A percentile compares a stretch with the other conserved stretches of the same genome.
Evolutionary conservation across 345 rosid genomes (phyloP).

Genomic region (Eucalyptus marginata): DNA sequence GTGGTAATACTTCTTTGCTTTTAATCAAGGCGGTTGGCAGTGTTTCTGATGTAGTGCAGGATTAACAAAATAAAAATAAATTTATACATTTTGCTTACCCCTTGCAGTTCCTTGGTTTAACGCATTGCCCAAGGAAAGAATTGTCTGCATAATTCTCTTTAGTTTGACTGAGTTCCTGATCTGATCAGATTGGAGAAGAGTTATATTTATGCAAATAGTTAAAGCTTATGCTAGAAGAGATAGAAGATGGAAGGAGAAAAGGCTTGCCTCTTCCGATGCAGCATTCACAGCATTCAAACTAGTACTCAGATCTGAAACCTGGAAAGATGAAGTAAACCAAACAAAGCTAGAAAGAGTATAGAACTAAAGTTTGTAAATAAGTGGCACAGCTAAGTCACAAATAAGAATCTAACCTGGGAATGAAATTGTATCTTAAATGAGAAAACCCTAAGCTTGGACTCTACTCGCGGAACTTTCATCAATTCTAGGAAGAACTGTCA

Average conservation of each 20-base stretch:
- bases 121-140: conserved; percentile 88
- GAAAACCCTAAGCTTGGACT: conserved; percentile 88
- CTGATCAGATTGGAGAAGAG: conserved; percentile 18
- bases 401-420: conserved; percentile 48
- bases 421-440: conserved; percentile 81
- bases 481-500: conserved; percentile 82
- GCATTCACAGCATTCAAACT: conserved; percentile 70
- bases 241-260: not conserved
- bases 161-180: conserved; percentile 56
- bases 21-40: not conserved
- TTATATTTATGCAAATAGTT: not conserved
- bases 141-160: conserved; percentile 89
- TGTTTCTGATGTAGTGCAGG: not conserved
- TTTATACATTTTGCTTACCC: conserved; percentile 54
- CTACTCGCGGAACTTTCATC: conserved; percentile 84
- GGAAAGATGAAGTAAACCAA: conserved; percentile 3
- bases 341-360: not conserved
- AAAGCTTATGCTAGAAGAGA: not conserved
- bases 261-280: conserved; percentile 70
- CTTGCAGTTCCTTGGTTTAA: conserved; percentile 95
- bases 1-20: not conserved
- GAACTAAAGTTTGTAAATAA: not conserved
- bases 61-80: not conserved
- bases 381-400: not conserved
- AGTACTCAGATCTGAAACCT: conserved; percentile 74